Evolutionary conservation across 2,329 filamentous ascomycete genomes (phyloP), one percentile per base, ranked within the genome.

Genomic region (Neocucurbitaria cava): DNA sequence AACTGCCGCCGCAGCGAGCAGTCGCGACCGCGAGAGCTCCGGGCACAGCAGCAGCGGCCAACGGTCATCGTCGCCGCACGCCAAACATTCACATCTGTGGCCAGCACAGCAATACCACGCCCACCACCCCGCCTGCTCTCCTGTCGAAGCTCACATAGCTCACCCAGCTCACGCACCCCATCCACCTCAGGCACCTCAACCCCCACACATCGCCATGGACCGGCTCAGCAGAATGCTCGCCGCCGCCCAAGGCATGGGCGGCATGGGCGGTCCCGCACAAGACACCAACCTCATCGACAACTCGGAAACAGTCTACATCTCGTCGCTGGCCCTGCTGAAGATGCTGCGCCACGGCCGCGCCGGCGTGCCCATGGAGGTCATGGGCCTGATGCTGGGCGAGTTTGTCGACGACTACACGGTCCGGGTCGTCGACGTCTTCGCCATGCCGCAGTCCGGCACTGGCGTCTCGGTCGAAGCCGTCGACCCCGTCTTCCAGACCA

Each of bases 391-490:
- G 95, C 81, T 98, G 71, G 95, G 95, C 76, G 95, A 98, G 77
- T 98, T 99, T 69, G 94, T 99, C 56, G 95, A 99, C 74, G 95
- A 98, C 81, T 99, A 97, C 80, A 99, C 95, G 55, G 95, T 99
- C 59, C 89, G 94, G 65, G 95, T 99, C 13, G 94, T 98, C 65
- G 95, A 99, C 78, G 95, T 99, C 24, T 99, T 99, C 78, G 95
- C 95, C 56, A 99, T 99, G 95, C 95, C 95, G 18, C 95, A 99
- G 77, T 97, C 93, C 68, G 95, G 95, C 79, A 99, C 95, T 1
- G 95, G 95, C 66, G 95, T 99, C 67, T 96, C 92, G 78, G 95
- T 99, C 70, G 95, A 99, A 79, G 96, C 95, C 46, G 95, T 99
- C 61, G 95, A 99, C 76, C 92, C 93, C 9, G 95, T 99, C 30